Conservation (phyloP, 2,329 filamentous ascomycete genomes). For the Monosporascus sp. region DNA sequence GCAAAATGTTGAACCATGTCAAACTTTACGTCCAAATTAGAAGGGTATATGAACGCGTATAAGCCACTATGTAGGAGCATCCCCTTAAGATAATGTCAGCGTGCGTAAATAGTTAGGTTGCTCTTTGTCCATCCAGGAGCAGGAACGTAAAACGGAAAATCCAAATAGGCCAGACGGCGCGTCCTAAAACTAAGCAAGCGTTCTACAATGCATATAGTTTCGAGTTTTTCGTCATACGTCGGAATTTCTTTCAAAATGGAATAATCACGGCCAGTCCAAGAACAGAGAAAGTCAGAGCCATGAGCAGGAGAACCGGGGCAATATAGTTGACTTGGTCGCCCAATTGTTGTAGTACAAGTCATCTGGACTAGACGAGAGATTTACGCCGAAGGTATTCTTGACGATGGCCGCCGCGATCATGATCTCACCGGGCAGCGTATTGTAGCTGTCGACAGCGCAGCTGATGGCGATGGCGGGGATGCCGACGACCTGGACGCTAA, state of each 20-base stretch:
- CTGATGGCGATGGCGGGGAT: conserved; percentile 52
- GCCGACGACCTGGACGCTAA: conserved; percentile 32
- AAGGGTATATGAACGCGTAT: no score
- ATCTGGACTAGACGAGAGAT: conserved; percentile 7
- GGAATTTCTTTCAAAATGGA: conserved; percentile 24
- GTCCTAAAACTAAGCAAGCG: no score
- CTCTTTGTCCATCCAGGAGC: no score
- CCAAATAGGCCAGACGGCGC: not conserved
- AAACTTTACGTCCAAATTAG: no score
- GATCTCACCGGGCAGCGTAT: conserved; percentile 54
- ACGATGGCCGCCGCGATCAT: conserved; percentile 59
- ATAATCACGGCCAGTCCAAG: conserved; percentile 23
- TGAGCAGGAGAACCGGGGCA: conserved; percentile 20
- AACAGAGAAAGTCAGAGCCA: conserved; percentile 21
- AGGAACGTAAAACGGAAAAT: not conserved
- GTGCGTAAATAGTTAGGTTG: no score
- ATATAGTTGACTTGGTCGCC: conserved; percentile 18
- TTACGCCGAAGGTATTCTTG: conserved; percentile 47
- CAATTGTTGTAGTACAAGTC: conserved; percentile 21
- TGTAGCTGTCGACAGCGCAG: conserved; percentile 59
- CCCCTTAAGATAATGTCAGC: no score
- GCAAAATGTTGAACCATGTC: no score
- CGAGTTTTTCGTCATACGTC: conserved; percentile 25
- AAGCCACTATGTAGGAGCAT: no score
- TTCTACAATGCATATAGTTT: conserved; percentile 19